Evolutionary conservation across 2,329 filamentous ascomycete genomes (phyloP).

Genomic region (Aciculosporium take): DNA sequence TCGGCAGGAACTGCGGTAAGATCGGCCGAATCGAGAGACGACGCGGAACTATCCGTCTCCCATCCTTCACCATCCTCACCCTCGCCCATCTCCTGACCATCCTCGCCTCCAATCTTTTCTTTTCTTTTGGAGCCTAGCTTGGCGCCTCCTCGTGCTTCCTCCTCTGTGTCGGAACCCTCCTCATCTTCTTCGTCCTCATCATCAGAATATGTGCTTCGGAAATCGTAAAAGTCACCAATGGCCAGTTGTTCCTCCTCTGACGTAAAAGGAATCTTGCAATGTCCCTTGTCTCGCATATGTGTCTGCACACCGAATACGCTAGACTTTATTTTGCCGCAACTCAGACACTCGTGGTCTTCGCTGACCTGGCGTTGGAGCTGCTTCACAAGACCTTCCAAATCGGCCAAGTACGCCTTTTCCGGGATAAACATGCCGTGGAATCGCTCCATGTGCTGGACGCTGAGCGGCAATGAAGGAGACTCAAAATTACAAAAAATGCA

Average conservation of each 20-base stretch:
- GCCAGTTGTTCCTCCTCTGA: conserved; percentile 83
- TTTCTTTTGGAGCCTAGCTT: conserved; percentile 52
- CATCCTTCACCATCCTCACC: conserved; percentile 59
- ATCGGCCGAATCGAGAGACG: conserved; percentile 75
- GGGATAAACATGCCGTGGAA: conserved; percentile 94
- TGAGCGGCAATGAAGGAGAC: conserved; percentile 61
- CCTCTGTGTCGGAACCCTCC: conserved; percentile 26
- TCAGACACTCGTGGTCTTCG: conserved; percentile 70
- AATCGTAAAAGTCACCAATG: conserved; percentile 94
- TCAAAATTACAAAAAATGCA: conserved; percentile 91
- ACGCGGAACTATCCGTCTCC: conserved; percentile 90
- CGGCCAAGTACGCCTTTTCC: conserved; percentile 68
- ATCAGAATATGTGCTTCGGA: conserved; percentile 89
- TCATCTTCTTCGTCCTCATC: conserved; percentile 49
- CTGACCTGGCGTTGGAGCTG: conserved; percentile 70
- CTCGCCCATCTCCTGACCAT: conserved; percentile 37
- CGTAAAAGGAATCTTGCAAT: conserved; percentile 91
- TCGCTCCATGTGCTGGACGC: conserved; percentile 77
- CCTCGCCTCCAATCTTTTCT: conserved; percentile 34
- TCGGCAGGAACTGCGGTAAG: conserved; percentile 68
- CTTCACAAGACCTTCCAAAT: conserved; percentile 67
- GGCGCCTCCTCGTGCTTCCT: conserved; percentile 43
- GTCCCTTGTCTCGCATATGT: conserved; percentile 92
- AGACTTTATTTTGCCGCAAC: conserved; percentile 70
- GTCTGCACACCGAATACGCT: conserved; percentile 74